These are phyloP conservation scores for Planoprotostelium fungivorum DNA, from an alignment of 78 protist genomes.

Conservation along the genomic window DNA sequence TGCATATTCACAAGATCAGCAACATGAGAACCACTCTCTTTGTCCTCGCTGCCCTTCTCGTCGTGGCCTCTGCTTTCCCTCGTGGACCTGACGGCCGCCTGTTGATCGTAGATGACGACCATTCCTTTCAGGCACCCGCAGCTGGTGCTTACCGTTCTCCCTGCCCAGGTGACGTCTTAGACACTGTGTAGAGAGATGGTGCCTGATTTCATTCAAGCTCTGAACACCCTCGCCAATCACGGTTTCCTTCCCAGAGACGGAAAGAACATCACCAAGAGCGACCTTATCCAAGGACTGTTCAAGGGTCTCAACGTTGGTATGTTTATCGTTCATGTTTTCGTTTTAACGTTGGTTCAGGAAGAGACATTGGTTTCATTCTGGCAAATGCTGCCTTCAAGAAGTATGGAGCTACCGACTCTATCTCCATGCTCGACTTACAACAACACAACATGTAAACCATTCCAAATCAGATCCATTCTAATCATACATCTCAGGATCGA, in stretches of 20 bases:
- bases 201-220: neutral
- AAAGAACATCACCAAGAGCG: neutral
- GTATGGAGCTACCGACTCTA: neutral
- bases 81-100: neutral
- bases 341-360: too few relatives aligned
- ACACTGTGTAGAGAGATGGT: too few relatives aligned
- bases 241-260: neutral
- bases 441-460: neutral
- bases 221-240: neutral
- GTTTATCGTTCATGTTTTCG: too few relatives aligned
- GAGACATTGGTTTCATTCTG: neutral
- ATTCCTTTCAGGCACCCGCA: neutral
- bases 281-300: neutral
- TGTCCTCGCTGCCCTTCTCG: neutral
- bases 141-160: neutral
- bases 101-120: neutral
- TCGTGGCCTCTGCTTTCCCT: neutral
- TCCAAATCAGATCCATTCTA: neutral
- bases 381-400: neutral
- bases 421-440: neutral
- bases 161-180: neutral
- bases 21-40: neutral
- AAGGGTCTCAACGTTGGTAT: neutral
- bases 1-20: too few relatives aligned
- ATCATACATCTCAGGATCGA: neutral